These are phyloP conservation scores for Dryas alaskensis DNA, from an alignment of 306 rosid species.

Conservation along the genomic window DNA sequence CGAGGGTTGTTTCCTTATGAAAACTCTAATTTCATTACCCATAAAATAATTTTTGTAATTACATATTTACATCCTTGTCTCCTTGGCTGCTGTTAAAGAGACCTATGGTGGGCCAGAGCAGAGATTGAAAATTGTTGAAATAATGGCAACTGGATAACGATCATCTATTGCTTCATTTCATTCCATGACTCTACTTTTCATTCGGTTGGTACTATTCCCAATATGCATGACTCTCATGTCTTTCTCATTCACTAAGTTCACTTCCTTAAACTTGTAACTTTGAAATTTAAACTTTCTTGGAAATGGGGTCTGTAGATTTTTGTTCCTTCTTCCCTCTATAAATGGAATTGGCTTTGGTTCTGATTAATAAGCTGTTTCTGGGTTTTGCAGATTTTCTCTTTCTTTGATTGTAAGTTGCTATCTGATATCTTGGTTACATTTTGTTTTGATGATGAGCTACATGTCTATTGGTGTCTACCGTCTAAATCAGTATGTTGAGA, in stretches of 20 bases:
- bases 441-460: not conserved
- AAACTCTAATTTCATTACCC: no score
- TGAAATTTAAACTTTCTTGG: conserved; percentile 15
- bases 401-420: conserved; percentile 25
- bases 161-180: conserved; percentile 32
- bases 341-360: conserved; percentile 19
- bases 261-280: not conserved
- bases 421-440: conserved; percentile 6
- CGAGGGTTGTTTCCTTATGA: not conserved
- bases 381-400: conserved; percentile 33
- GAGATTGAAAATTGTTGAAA: conserved; percentile 8
- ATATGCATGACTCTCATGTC: not conserved
- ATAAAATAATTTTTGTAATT: no score
- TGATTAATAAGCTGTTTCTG: conserved; percentile 23
- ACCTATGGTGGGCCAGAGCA: conserved; percentile 30
- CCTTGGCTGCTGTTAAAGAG: not conserved
- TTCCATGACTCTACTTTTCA: conserved; percentile 22
- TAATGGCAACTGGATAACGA: conserved; percentile 42
- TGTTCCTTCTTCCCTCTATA: conserved; percentile 16
- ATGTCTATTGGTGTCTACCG: no score
- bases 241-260: conserved; percentile 11
- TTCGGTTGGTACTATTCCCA: conserved; percentile 30
- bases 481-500: not conserved
- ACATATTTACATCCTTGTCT: not conserved
- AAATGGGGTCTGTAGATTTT: conserved; percentile 20